Evolutionary conservation across 179 eudicot species (phyloP), one percentile per base, ranked within the genome.

Genomic region (Silene vulgaris): DNA sequence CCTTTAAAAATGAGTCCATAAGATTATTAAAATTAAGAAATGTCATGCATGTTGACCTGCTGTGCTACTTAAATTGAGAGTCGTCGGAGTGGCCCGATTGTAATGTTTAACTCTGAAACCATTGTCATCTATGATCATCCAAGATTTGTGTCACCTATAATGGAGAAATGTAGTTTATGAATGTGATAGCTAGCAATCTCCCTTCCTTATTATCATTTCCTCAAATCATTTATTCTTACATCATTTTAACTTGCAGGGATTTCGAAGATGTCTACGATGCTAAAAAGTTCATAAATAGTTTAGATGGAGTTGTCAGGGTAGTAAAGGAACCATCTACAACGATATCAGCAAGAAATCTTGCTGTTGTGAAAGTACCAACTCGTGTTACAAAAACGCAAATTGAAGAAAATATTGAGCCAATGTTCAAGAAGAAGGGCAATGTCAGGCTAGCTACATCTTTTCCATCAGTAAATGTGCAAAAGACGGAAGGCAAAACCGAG

Each of bases 391-490:
- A 89, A 72, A 88, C 83, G 8, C 78, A 90, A 80, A 89, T 96
- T 80, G 83, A 87, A 12, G 88, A 85, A 70, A 81, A 84, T 35
- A 84, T 96, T 52, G 85, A 88, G 74, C 92, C 96, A 21, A 76
- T 89, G 32, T 96, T 80, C 76, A 85, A 80, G 69, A 62, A 81
- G 65, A 96, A 89, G 80, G 92, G 96, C 30, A 89, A 91, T 82
- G 76, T 96, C 71, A 90, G 99, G 82, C 86, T 96, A 45, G 93
- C 87, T 14, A 96, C 97, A 35, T 89, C 89, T 82, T 96, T 96
- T 79, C 89, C 96, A 1, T 93, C 97, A 9, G 87, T 89, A 60
- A 88, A 96, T 74, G 90, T 93, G 97, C 89, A 80, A 77, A 91
- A 84, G 83, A 79, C 75, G 3, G 76, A 84, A 61, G 72, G 77